A percentile compares a stretch with the other conserved stretches of the same genome.
Evolutionary conservation across 352 stramenopile species (phyloP).

Genomic region (Phytopythium mirpurense): DNA sequence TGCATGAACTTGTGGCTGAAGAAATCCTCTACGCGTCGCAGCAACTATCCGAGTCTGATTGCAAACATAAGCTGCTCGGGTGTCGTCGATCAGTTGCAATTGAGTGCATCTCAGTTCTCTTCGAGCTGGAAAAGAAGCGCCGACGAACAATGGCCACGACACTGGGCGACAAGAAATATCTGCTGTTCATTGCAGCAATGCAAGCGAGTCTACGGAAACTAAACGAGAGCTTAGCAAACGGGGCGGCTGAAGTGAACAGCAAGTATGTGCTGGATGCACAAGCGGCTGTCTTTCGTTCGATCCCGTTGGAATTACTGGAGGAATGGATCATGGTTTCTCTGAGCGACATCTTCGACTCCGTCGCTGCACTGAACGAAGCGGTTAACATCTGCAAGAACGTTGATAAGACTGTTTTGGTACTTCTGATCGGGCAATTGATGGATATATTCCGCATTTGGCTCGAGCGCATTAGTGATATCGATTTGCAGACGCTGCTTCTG

Average conservation of each 20-base stretch:
- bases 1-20: conserved; percentile 20
- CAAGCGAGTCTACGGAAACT: conserved; percentile 35
- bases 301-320: conserved; percentile 34
- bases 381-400: conserved; percentile 9
- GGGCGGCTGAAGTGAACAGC: not conserved
- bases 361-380: conserved; percentile 18
- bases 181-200: conserved; percentile 35
- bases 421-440: conserved; percentile 19
- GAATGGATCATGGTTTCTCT: conserved; percentile 52
- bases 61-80: not conserved
- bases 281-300: conserved; percentile 24
- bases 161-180: conserved; percentile 49
- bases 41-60: not conserved
- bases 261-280: not conserved
- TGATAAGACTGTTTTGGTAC: conserved; percentile 9
- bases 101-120: conserved; percentile 39
- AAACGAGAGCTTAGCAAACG: conserved; percentile 25
- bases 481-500: conserved; percentile 37
- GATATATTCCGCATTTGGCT: conserved; percentile 34
- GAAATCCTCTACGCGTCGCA: not conserved
- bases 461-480: conserved; percentile 26
- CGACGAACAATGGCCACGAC: conserved; percentile 21
- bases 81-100: conserved; percentile 15
- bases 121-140: conserved; percentile 42
- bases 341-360: conserved; percentile 36